phyloP scores from a whole-genome alignment of 768 basidiomycete species.

The Termitomyces sp. region DNA sequence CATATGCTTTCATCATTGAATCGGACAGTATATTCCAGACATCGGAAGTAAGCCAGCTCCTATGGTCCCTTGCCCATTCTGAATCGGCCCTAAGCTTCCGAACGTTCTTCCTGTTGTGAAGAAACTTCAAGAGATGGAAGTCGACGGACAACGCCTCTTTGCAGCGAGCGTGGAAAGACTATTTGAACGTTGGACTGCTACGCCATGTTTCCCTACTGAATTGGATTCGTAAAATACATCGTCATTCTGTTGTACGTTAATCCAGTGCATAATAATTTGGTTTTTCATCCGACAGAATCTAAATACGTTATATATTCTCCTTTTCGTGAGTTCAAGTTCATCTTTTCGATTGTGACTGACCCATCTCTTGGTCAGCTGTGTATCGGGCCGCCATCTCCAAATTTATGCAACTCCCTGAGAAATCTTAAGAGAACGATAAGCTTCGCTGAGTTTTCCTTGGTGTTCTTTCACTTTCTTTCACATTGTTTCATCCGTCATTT shows the following conservation, averaged over 20 bases:
- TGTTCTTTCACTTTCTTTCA: neutral
- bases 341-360: neutral
- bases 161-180: conserved; percentile 14
- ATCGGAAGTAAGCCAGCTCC: neutral
- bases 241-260: neutral
- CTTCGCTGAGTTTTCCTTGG: neutral
- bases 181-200: conserved; percentile 14
- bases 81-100: conserved; percentile 19
- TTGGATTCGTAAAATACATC: neutral
- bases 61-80: neutral
- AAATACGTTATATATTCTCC: no score
- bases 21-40: conserved; percentile 6
- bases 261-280: neutral
- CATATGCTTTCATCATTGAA: conserved; percentile 12
- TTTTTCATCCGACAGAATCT: no score
- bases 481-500: neutral
- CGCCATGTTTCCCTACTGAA: conserved; percentile 14
- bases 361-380: neutral
- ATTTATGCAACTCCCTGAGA: neutral
- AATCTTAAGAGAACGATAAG: neutral
- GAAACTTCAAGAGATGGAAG: conserved; percentile 12
- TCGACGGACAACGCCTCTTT: conserved; percentile 20
- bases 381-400: neutral
- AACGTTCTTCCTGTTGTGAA: conserved; percentile 18
- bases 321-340: neutral